Evolutionary conservation across 306 rosid genomes (phyloP).

Genomic region (Cucumis hystrix): DNA sequence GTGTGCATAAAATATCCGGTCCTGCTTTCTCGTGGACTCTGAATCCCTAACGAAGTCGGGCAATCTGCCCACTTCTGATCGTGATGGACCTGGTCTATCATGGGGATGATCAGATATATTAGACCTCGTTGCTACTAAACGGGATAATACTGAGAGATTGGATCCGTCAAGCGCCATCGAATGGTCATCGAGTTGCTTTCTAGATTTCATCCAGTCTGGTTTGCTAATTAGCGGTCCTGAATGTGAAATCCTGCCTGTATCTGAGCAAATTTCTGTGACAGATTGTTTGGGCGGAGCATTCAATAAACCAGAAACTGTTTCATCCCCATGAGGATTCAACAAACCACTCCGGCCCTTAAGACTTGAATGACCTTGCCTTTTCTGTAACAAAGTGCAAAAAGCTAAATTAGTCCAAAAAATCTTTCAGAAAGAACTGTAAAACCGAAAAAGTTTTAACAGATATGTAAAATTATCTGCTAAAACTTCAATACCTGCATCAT

Average conservation of each 20-base stretch:
- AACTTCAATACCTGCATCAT: slow-evolving; percentile 27
- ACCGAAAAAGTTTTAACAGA: neutral
- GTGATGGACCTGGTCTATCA: slow-evolving; percentile 31
- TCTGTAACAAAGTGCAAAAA: slow-evolving; percentile 24
- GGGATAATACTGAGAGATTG: slow-evolving; percentile 37
- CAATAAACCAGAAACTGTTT: slow-evolving; percentile 43
- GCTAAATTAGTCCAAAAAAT: slow-evolving; percentile 2
- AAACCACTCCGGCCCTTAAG: slow-evolving; percentile 29
- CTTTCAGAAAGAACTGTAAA: neutral
- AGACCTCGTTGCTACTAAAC: slow-evolving; percentile 49
- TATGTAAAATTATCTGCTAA: neutral
- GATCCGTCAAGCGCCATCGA: slow-evolving; percentile 19
- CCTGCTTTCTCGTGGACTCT: slow-evolving; percentile 32
- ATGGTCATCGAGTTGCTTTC: slow-evolving; percentile 30
- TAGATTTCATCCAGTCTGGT: slow-evolving; percentile 28
- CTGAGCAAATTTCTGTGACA: slow-evolving; percentile 18
- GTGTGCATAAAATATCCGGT: slow-evolving; percentile 26
- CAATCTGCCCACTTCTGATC: slow-evolving; percentile 19
- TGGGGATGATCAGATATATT: slow-evolving; percentile 21
- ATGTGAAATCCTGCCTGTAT: slow-evolving; percentile 36
- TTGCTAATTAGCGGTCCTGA: slow-evolving; percentile 63
- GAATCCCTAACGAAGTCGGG: slow-evolving; percentile 27
- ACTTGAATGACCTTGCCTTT: slow-evolving; percentile 31
- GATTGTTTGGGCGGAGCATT: slow-evolving; percentile 34
- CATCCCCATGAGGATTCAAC: slow-evolving; percentile 32